Base-by-base conservation (phyloP, 2,329 filamentous ascomycete genomes). In the Fusarium ramigenum region DNA sequence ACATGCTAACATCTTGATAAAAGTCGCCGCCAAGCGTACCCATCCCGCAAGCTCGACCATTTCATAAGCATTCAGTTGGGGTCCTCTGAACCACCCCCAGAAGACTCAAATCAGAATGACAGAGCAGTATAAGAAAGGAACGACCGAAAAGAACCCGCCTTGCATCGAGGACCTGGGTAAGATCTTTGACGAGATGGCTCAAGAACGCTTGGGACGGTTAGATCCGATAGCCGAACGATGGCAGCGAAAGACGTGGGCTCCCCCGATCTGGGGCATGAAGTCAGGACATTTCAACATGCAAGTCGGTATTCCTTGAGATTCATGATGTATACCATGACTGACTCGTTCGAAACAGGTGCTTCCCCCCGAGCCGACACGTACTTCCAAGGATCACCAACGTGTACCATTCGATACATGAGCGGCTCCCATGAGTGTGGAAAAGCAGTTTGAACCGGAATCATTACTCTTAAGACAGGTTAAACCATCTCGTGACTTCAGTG, bases 1-100 rank as follows among this genome's bases (percentile, higher is more conserved):
- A 19, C 0, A 19, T 28, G 4, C 43, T 28, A 2, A 28, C 5
- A 15, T 19, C 43, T 44, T 9, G 5, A 2, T 19, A 28, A 7
- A 28, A 11, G 6, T 25, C 25, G 25, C 25, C 25, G 25, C 11
- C 10, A 25, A 25, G 23, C 23, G 42, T 19, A 19, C 4, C 23
- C 7, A 44, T 12, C 23, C 16, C 11, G 4, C 42, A 5, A 4
- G 5, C 7, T 25, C 11, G 4, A 11, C 42, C 2, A 25, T 44
- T 25, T 23, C 4, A 4, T 11, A 14, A 9, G 18, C 23, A 28
- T 14, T 9, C 2, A 28, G 23, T 46, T 23, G 23, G 9, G 5
- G 4, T 25, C 23, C n/a, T 28, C 23, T 28, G 10, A 19, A 4
- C 5, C 11, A 9, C 16, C 23, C 43, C 43, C 11, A 4, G 18